phyloP scores from a whole-genome alignment of 176 grass and related monocot species.

The Poa annua region DNA sequence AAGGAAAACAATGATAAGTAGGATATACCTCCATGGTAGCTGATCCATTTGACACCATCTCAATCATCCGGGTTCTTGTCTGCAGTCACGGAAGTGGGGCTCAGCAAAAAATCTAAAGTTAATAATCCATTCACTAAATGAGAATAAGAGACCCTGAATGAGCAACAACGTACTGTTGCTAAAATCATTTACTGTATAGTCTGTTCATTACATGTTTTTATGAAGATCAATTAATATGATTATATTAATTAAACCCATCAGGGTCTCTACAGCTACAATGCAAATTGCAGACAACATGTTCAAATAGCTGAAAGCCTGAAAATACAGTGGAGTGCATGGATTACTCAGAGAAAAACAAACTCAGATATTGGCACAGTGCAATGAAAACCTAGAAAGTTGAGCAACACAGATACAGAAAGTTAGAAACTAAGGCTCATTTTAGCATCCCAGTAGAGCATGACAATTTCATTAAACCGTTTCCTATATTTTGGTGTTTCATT shows the following conservation, averaged over 20 bases:
- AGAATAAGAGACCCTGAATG: neutral
- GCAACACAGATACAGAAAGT: constrained; percentile 6
- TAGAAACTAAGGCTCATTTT: constrained; percentile 2
- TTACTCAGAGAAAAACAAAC: neutral
- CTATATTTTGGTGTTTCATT: neutral
- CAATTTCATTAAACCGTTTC: neutral
- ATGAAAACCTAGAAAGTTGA: constrained; percentile 16
- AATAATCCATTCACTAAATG: constrained; percentile 27
- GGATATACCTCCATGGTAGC: constrained; percentile 85
- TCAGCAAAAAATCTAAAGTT: neutral
- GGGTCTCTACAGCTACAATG: neutral
- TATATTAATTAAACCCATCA: constrained; percentile 25
- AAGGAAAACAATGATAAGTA: constrained; percentile 21
- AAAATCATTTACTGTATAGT: constrained; percentile 25
- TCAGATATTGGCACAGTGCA: neutral
- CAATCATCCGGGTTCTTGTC: constrained; percentile 83
- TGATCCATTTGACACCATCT: constrained; percentile 81
- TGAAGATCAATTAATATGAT: neutral
- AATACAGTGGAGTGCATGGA: neutral
- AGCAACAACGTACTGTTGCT: neutral
- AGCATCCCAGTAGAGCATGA: neutral
- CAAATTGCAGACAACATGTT: constrained; percentile 9
- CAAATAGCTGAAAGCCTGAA: constrained; percentile 2
- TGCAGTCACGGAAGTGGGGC: constrained; percentile 40
- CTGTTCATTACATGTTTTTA: neutral